Conservation (phyloP, 225 moss, liverwort and hornwort species). For the Marchantia polymorpha region DNA sequence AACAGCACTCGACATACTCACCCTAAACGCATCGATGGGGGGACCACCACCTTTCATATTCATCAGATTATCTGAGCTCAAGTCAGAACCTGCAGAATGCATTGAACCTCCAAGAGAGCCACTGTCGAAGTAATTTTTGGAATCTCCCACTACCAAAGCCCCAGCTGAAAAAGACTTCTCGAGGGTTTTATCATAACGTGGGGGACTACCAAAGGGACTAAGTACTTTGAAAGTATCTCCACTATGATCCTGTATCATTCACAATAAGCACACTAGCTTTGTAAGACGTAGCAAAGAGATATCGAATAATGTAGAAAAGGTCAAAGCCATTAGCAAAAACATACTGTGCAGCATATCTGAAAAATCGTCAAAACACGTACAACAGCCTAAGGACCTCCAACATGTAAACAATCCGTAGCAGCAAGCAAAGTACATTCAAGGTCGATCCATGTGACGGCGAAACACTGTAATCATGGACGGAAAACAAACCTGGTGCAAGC, state of each 20-base stretch:
- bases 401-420: not conserved
- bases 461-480: not conserved
- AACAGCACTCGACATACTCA: constrained; percentile 98
- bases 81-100: constrained; percentile 91
- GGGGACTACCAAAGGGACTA: constrained; percentile 71
- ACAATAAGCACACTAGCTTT: not conserved
- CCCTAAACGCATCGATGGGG: constrained; percentile 71
- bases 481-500: constrained; percentile 66
- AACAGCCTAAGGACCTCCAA: not conserved
- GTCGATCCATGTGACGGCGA: too few relatives aligned
- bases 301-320: too few relatives aligned
- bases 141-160: constrained; percentile 46
- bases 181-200: constrained; percentile 49
- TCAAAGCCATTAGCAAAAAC: too few relatives aligned
- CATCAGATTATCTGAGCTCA: constrained; percentile 68
- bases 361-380: not conserved
- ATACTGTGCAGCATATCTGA: too few relatives aligned
- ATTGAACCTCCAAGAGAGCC: constrained; percentile 78
- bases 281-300: not conserved
- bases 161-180: constrained; percentile 50
- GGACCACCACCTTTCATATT: constrained; percentile 66
- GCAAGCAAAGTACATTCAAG: not conserved
- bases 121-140: constrained; percentile 58
- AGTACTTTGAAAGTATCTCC: constrained; percentile 50
- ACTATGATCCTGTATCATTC: constrained; percentile 52